Percentiles rank a stretch among this genome's conserved stretches.
Evolutionary conservation across 1,284 basidiomycete genomes (phyloP).

Genomic region (Xerocomus nothofagi): DNA sequence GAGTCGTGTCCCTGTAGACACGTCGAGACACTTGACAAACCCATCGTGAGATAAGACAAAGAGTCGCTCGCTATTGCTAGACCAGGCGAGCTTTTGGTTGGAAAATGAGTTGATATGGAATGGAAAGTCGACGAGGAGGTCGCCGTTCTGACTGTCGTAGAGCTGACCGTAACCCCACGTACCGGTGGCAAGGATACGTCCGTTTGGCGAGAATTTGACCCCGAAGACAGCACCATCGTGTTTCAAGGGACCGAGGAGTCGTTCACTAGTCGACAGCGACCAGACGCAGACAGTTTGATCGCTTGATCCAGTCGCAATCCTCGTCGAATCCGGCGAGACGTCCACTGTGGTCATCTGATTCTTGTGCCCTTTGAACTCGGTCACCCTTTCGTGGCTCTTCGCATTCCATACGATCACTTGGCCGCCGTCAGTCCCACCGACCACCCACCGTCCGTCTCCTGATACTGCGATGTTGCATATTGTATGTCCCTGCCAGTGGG

Average conservation of each 20-base stretch:
- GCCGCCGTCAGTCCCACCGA: neutral
- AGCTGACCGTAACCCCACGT: neutral
- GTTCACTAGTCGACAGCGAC: neutral
- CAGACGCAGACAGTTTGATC: constrained; percentile 9
- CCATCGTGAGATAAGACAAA: neutral
- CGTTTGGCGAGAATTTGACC: constrained; percentile 11
- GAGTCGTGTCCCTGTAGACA: neutral
- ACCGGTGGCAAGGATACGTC: constrained; percentile 2
- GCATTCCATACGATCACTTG: neutral
- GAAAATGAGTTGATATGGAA: neutral
- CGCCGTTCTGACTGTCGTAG: constrained; percentile 3
- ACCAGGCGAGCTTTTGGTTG: constrained; percentile 11
- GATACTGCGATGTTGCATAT: neutral
- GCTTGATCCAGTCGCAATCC: too few relatives aligned
- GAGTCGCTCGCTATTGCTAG: neutral
- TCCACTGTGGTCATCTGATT: neutral
- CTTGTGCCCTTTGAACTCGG: neutral
- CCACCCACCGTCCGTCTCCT: neutral
- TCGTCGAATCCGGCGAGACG: too few relatives aligned
- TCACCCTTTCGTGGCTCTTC: neutral
- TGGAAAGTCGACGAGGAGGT: neutral
- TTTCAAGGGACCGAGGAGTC: neutral
- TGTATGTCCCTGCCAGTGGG: too few relatives aligned
- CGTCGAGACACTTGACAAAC: constrained; percentile 3
- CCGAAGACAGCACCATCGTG: neutral